Conservation (phyloP, 768 basidiomycete genomes). For the Mycena kentingensis region DNA sequence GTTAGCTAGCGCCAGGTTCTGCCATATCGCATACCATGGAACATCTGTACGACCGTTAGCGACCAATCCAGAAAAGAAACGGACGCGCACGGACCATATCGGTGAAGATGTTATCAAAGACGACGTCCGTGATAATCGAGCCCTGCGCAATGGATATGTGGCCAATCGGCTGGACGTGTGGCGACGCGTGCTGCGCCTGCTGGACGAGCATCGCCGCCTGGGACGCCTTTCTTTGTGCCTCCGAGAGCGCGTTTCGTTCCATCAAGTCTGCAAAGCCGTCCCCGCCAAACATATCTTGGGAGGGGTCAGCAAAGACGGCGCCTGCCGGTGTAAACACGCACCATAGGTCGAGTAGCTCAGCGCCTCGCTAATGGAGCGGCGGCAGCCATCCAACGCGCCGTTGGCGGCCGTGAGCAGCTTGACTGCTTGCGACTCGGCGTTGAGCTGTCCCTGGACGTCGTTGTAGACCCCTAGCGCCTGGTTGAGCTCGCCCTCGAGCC, state of each 20-base stretch:
- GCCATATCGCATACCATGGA: conserved; percentile 39
- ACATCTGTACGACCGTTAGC: too few species aligned
- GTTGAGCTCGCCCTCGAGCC: conserved; percentile 40
- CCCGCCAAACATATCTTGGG: conserved; percentile 45
- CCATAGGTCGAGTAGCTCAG: conserved; percentile 44
- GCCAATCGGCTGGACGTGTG: conserved; percentile 40
- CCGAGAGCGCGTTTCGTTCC: conserved; percentile 43
- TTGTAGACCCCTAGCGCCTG: conserved; percentile 36
- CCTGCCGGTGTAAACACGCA: conserved; percentile 17
- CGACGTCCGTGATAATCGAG: conserved; percentile 40
- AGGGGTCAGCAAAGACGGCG: background rate
- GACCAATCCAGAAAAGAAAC: too few species aligned
- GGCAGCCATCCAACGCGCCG: conserved; percentile 34
- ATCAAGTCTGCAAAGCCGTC: conserved; percentile 43
- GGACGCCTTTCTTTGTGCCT: conserved; percentile 36
- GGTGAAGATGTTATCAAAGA: conserved; percentile 47
- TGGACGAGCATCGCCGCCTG: conserved; percentile 39
- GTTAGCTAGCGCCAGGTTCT: background rate
- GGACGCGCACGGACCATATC: too few species aligned
- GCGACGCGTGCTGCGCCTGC: conserved; percentile 41
- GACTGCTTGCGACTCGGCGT: conserved; percentile 42
- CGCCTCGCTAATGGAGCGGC: conserved; percentile 38
- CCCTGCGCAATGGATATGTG: conserved; percentile 41
- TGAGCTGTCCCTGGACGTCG: conserved; percentile 37
- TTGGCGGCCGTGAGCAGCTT: conserved; percentile 42